These are phyloP conservation scores for Dictyostelium purpureum DNA, from an alignment of 78 protist genomes.

Conservation along the genomic window DNA sequence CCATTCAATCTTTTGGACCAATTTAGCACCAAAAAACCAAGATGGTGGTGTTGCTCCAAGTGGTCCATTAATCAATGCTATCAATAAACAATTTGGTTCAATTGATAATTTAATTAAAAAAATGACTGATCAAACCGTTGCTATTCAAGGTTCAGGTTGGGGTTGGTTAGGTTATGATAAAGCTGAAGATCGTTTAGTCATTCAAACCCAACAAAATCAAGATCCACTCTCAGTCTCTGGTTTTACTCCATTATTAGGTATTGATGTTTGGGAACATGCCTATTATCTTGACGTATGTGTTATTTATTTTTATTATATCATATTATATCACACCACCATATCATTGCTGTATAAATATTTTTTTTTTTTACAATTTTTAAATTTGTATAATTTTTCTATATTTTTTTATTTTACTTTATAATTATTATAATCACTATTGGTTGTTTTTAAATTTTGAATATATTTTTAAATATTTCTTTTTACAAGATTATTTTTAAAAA, in stretches of 20 bases:
- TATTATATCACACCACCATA: neutral
- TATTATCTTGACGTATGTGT: constrained; percentile 85
- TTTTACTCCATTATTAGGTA: constrained; percentile 88
- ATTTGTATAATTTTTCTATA: neutral
- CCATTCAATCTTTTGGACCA: constrained; percentile 96
- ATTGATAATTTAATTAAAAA: constrained; percentile 79
- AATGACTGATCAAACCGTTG: constrained; percentile 88
- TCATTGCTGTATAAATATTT: neutral
- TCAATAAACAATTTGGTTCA: constrained; percentile 78
- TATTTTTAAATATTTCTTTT: neutral
- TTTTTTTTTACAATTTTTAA: neutral
- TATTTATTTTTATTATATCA: neutral
- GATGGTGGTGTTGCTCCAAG: constrained; percentile 86
- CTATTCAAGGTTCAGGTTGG: constrained; percentile 95
- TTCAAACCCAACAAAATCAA: constrained; percentile 86
- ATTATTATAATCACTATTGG: neutral
- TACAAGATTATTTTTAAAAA: too few relatives aligned
- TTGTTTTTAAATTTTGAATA: neutral
- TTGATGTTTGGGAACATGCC: constrained; percentile 95
- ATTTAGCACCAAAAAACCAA: constrained; percentile 87
- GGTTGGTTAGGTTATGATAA: constrained; percentile 89
- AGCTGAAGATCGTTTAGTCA: constrained; percentile 42
- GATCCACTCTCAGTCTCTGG: constrained; percentile 87
- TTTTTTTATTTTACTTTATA: neutral
- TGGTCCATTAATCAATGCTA: constrained; percentile 73